Evolutionary conservation across 176 grass and related monocot genomes (phyloP).

Genomic region (Musa troglodytarum): DNA sequence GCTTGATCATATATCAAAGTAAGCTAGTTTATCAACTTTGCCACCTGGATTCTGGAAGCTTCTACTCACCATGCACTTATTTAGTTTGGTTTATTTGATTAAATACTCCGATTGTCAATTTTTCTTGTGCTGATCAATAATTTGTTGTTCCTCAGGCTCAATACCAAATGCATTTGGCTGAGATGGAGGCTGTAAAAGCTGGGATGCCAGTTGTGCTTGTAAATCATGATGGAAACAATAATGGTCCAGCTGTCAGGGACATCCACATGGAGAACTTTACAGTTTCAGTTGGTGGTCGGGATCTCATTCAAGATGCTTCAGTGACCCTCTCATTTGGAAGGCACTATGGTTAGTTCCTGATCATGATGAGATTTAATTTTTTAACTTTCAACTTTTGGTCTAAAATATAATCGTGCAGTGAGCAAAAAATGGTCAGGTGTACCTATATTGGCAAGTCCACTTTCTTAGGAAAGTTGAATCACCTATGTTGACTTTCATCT

Average conservation of each 20-base stretch:
- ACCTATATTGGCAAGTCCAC: no score
- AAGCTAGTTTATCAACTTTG: background rate
- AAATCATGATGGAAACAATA: conserved; percentile 47
- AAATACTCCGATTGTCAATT: background rate
- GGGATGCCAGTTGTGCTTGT: conserved; percentile 85
- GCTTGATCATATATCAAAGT: background rate
- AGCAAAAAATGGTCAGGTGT: no score
- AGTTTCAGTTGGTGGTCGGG: conserved; percentile 81
- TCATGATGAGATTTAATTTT: background rate
- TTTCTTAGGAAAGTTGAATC: background rate
- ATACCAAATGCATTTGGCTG: conserved; percentile 72
- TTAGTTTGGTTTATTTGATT: no score
- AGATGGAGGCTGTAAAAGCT: conserved; percentile 83
- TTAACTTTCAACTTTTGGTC: background rate
- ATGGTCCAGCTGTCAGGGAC: conserved; percentile 69
- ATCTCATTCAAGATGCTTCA: conserved; percentile 80
- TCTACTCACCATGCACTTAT: background rate
- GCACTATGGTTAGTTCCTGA: conserved; percentile 67
- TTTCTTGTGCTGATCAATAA: background rate
- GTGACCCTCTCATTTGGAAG: conserved; percentile 80
- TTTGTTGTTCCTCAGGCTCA: conserved; percentile 52
- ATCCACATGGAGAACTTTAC: conserved; percentile 98
- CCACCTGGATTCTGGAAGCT: background rate
- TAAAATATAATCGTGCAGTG: background rate
- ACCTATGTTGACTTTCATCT: background rate